These are phyloP conservation scores for Aureobasidium sp. DNA, from an alignment of 2,329 filamentous ascomycete species.

Conservation along the genomic window DNA sequence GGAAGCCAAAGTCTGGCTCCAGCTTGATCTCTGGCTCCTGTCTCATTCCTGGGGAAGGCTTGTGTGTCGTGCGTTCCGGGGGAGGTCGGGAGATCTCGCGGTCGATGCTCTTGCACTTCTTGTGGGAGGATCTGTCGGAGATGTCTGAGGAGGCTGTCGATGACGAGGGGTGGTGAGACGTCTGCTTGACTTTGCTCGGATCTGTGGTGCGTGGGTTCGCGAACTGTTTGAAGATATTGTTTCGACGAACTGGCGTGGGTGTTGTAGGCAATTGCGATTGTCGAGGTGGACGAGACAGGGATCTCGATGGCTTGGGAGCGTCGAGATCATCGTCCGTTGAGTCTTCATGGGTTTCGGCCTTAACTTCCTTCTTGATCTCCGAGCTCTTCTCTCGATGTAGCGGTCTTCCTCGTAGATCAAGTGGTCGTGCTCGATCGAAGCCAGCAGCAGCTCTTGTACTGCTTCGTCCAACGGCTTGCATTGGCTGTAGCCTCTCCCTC, in stretches of 20 bases:
- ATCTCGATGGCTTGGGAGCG: not conserved
- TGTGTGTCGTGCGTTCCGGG: not conserved
- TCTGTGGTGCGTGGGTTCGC: not conserved
- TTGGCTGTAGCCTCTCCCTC: constrained; percentile 16
- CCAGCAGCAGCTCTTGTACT: constrained; percentile 25
- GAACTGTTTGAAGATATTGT: not conserved
- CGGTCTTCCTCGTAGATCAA: constrained; percentile 2
- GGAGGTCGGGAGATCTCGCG: not conserved
- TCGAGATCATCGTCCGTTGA: constrained; percentile 18
- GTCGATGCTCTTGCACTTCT: not conserved
- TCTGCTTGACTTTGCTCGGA: not conserved
- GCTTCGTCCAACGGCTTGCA: constrained; percentile 23
- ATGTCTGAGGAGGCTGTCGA: not conserved
- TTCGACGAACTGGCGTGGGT: not conserved
- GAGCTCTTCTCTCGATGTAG: not conserved
- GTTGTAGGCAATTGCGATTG: not conserved
- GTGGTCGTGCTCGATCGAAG: constrained; percentile 13
- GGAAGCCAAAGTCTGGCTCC: constrained; percentile 5
- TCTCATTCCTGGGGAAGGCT: not conserved
- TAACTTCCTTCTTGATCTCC: not conserved
- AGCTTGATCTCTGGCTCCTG: not conserved
- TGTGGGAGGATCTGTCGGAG: not conserved
- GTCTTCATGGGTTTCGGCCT: not conserved
- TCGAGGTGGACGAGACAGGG: not conserved
- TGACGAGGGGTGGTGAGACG: not conserved